phyloP scores from a whole-genome alignment of 257 asterid genomes.

The Solanum corneliomulleri region DNA sequence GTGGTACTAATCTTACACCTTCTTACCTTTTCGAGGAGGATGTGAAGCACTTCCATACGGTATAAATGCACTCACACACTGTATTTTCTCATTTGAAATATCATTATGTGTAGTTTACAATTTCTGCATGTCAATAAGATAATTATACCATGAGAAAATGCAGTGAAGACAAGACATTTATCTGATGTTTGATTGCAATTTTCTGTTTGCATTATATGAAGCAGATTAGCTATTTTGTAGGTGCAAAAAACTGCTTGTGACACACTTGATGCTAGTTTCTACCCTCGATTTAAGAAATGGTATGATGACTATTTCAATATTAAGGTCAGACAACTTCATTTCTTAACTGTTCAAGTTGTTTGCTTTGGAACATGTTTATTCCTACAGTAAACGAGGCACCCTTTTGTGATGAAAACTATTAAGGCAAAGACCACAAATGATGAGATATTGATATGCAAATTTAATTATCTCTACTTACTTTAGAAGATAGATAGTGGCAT shows the following conservation, averaged over 20 bases:
- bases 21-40: conserved; percentile 92
- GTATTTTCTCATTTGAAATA: not conserved
- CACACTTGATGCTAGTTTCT: conserved; percentile 69
- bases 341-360: not conserved
- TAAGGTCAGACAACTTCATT: conserved; percentile 34
- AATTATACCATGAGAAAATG: not conserved
- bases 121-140: not conserved
- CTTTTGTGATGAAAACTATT: not conserved
- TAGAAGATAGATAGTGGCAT: not conserved
- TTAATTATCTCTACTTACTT: not conserved
- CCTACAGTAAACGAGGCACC: not conserved
- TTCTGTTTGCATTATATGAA: not conserved
- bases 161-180: not conserved
- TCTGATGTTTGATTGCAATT: not conserved
- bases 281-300: conserved; percentile 95
- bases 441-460: not conserved
- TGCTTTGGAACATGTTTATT: not conserved
- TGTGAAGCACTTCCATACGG: conserved; percentile 89
- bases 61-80: conserved; percentile 9
- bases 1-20: conserved; percentile 94
- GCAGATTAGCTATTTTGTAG: conserved; percentile 20
- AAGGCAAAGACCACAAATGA: not conserved
- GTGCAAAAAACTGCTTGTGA: conserved; percentile 84
- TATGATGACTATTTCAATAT: conserved; percentile 93
- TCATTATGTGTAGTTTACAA: not conserved